A percentile compares a stretch with the other conserved stretches of the same genome.
phyloP scores from a whole-genome alignment of 2,329 filamentous ascomycete genomes.

The Metarhizium robertsii region DNA sequence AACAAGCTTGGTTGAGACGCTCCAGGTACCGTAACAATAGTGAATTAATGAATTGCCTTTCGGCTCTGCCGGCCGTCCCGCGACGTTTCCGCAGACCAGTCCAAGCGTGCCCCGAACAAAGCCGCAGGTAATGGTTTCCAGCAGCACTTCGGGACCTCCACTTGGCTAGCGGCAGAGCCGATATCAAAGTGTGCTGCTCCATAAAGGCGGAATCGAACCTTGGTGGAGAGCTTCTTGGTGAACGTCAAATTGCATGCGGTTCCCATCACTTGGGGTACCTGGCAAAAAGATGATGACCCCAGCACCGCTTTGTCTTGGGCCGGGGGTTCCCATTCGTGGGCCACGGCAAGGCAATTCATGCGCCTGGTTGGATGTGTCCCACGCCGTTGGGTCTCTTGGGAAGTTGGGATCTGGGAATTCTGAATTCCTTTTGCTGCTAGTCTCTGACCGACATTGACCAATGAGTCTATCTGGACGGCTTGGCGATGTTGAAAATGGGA shows the following conservation, averaged over 20 bases:
- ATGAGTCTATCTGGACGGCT: background rate
- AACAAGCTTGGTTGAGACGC: background rate
- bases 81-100: background rate
- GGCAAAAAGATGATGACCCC: background rate
- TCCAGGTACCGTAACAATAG: background rate
- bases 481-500: background rate
- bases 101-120: background rate
- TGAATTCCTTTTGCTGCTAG: background rate
- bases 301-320: background rate
- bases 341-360: too few relatives aligned
- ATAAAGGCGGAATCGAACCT: background rate
- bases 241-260: background rate
- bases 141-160: background rate
- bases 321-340: background rate
- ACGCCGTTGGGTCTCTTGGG: background rate
- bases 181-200: background rate
- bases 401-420: background rate
- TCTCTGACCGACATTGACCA: background rate
- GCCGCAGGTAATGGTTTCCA: too few relatives aligned
- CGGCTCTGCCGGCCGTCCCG: background rate
- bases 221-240: background rate
- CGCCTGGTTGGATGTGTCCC: background rate
- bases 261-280: background rate
- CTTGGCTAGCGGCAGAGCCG: background rate
- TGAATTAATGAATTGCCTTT: background rate